Evolutionary conservation across 129 eudicot species (phyloP), one percentile per base, ranked within the genome.

Genomic region (Arctium minus): DNA sequence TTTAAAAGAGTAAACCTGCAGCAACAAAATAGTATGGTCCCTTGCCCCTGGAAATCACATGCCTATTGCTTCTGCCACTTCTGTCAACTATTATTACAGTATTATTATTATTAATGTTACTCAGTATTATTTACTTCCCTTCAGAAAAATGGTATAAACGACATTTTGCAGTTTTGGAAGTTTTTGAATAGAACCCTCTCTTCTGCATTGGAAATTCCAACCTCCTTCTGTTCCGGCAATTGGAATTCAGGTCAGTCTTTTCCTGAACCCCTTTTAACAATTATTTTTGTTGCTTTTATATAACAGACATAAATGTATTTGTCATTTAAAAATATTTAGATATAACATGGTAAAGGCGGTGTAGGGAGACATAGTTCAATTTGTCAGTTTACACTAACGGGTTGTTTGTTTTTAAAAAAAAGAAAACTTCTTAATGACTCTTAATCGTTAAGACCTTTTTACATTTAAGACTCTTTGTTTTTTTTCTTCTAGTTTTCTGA

Each of bases 121-220:
- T 46, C 15, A 9, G 32, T 62, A 68, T 75, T 79, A 73, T 73
- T 79, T 67, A 82, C 81, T 81, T 75, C 73, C 79, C 67, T 86
- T 73, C 68, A 60, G 64, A 50, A 82, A 67, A 72, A 74, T 74
- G 68, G 48, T 74, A 42, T 73, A 79, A 80, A 79, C 15, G 87
- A 73, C 87, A 79, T 69, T 78, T 64, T 67, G 80, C 82, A 85
- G 83, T 68, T 78, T 30, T 44, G 82, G 85, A 79, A 75, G 40
- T 29, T 39, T 78, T 78, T 79, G 86, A 67, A 86, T 83, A 86
- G 88, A 84, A 78, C 78, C 81, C 77, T 83, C 83, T 76, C 80
- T 86, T 81, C 76, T 85, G 88, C 88, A 87, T 87, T 75, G 90
- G 90, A 84, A 84, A 72, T 60, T 65, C 75, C 88, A 84, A 81